Evolutionary conservation across 2,329 filamentous ascomycete species (phyloP), one percentile per base, ranked within the genome.

Genomic region (Sporothrix humicola): DNA sequence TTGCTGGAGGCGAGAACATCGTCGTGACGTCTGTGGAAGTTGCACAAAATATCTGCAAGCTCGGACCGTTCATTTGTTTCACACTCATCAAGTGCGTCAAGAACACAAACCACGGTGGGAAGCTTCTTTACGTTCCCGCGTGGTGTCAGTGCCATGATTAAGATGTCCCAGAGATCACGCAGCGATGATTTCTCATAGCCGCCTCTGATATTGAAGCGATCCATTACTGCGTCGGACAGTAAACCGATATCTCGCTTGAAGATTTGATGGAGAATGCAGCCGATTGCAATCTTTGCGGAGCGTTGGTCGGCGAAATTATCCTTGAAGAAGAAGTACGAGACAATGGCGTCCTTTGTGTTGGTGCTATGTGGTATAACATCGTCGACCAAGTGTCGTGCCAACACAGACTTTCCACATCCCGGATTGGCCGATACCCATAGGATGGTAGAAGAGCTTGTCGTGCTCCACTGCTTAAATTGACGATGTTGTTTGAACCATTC

Each of bases 251-350:
- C 54, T 52, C 8, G 9, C 3, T 6, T 10, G 15, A 75, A 72
- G 2, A 75, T 46, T 56, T 73, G 74, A 42, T 72, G 74, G 15
- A 75, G 20, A 17, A 75, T 58, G 61, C 68, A 69, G 26, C 59
- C 37, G 4, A 75, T 54, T 3, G 74, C 72, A 37, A 15, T 54
- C 5, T 1, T 50, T 2, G 65, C 54, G 0, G 20, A 66, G 4
- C 13, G 63, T 56, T 73, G 74, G 13, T 70, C 63, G 1, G 52
- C 69, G n/a, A 75, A 73, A 44, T 73, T 72, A 42, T 75, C 74
- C 12, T 75, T 75, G 65, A 75, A 75, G 58, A 75, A 75, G 26
- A 75, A 75, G 26, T 75, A 75, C 13, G 44, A 31, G 54, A 58
- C 20, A 17, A 4, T 31, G 54, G 3, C 54, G 10, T 58, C 54